These are phyloP conservation scores for Apocynum venetum DNA, from an alignment of 257 asterid genomes.

Conservation along the genomic window DNA sequence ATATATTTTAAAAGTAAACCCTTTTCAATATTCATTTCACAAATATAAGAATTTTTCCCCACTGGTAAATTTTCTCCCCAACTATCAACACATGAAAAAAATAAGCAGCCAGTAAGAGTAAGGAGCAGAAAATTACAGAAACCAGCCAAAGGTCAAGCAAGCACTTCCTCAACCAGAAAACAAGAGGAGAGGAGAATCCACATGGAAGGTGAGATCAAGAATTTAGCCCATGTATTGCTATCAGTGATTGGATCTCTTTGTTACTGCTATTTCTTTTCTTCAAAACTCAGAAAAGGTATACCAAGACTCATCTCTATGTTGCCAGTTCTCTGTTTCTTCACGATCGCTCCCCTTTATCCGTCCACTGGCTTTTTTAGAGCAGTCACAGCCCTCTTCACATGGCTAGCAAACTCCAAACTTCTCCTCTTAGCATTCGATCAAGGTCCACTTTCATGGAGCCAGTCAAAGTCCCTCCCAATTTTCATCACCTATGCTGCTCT, in stretches of 20 bases:
- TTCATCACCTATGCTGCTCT: conserved; percentile 50
- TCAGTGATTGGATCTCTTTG: conserved; percentile 31
- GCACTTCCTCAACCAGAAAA: neutral
- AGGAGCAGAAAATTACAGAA: neutral
- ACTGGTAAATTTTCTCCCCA: too few species aligned
- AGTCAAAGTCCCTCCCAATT: conserved; percentile 29
- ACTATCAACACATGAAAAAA: too few species aligned
- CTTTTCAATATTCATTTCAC: too few species aligned
- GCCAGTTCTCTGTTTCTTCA: conserved; percentile 42
- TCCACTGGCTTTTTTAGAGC: conserved; percentile 37
- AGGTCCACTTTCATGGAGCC: conserved; percentile 40
- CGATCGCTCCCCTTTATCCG: conserved; percentile 34
- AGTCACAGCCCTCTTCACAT: conserved; percentile 40
- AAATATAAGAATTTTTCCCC: too few species aligned
- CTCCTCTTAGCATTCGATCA: conserved; percentile 54
- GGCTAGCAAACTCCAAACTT: conserved; percentile 53
- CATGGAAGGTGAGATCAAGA: conserved; percentile 46
- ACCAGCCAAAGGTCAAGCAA: neutral
- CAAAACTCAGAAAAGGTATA: conserved; percentile 37
- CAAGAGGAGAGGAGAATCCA: neutral
- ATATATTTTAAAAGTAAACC: too few species aligned
- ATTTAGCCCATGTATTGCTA: conserved; percentile 19
- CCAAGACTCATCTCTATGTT: conserved; percentile 43
- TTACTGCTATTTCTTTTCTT: conserved; percentile 32
- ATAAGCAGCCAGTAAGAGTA: too few species aligned